phyloP scores from a whole-genome alignment of 108 stramenopile species.

The Pseudonitzschia delicatissima region DNA sequence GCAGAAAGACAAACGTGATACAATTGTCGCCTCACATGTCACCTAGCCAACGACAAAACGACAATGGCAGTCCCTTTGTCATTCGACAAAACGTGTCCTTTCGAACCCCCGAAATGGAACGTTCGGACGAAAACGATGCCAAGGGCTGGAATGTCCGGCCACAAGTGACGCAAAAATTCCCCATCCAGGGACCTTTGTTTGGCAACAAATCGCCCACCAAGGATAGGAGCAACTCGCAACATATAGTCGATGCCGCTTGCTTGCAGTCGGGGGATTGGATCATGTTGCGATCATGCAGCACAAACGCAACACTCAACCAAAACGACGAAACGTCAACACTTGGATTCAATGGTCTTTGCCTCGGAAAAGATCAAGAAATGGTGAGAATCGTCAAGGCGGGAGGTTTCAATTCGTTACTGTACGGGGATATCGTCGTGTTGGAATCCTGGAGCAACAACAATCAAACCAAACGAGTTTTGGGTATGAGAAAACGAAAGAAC shows the following conservation, averaged over 20 bases:
- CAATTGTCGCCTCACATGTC: not conserved
- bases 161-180: not conserved
- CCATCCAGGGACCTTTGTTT: too few relatives aligned
- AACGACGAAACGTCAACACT: not conserved
- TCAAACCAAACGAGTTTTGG: not conserved
- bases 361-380: conserved; percentile 17
- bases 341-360: conserved; percentile 10
- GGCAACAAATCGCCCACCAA: too few relatives aligned
- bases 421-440: conserved; percentile 20
- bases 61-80: not conserved
- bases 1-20: not conserved
- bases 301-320: conserved; percentile 1
- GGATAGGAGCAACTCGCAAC: too few relatives aligned
- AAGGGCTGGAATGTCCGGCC: not conserved
- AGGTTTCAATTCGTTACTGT: conserved; percentile 30
- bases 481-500: conserved; percentile 9
- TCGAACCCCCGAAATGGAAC: not conserved
- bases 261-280: conserved; percentile 17
- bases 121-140: not conserved
- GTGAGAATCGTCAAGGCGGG: conserved; percentile 40
- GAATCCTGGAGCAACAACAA: not conserved
- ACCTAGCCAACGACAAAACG: not conserved
- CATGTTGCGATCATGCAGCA: conserved; percentile 23
- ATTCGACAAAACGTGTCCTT: not conserved
- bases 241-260: conserved; percentile 22